phyloP scores from a whole-genome alignment of 2,329 filamentous ascomycete species.

The Periglandula ipomoeae region DNA sequence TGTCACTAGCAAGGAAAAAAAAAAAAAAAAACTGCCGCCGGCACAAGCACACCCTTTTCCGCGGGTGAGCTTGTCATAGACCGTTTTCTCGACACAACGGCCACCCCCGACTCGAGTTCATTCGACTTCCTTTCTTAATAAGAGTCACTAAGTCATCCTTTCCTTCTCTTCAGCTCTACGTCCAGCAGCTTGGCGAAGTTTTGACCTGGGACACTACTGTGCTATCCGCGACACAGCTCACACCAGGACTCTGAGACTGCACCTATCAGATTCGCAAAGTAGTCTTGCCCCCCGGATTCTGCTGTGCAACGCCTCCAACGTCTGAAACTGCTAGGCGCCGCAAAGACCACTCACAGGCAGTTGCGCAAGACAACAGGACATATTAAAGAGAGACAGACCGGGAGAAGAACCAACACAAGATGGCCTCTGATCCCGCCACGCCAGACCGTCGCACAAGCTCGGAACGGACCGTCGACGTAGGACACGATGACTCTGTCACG shows the following conservation, averaged over 20 bases:
- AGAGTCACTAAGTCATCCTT: not conserved
- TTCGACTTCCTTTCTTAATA: not conserved
- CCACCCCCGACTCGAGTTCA: not conserved
- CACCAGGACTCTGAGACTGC: too few relatives aligned
- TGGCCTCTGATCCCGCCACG: constrained; percentile 4
- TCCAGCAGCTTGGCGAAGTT: too few relatives aligned
- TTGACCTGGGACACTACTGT: too few relatives aligned
- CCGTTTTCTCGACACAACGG: not conserved
- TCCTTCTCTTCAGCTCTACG: not conserved
- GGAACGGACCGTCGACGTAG: constrained; percentile 19
- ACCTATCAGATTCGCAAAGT: too few relatives aligned
- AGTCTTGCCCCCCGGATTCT: too few relatives aligned
- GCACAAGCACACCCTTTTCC: too few relatives aligned
- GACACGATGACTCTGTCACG: constrained; percentile 9
- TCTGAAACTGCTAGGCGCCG: too few relatives aligned
- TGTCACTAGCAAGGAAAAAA: too few relatives aligned
- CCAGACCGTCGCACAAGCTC: constrained; percentile 18
- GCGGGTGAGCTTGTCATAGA: not conserved
- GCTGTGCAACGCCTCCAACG: too few relatives aligned
- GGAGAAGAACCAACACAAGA: not conserved
- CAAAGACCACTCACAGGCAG: not conserved
- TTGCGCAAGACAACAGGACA: not conserved
- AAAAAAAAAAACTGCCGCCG: too few relatives aligned
- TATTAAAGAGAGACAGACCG: not conserved
- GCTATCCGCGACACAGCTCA: too few relatives aligned